Base-by-base conservation (phyloP, 2,329 filamentous ascomycete species). In the Epichloe sibirici region DNA sequence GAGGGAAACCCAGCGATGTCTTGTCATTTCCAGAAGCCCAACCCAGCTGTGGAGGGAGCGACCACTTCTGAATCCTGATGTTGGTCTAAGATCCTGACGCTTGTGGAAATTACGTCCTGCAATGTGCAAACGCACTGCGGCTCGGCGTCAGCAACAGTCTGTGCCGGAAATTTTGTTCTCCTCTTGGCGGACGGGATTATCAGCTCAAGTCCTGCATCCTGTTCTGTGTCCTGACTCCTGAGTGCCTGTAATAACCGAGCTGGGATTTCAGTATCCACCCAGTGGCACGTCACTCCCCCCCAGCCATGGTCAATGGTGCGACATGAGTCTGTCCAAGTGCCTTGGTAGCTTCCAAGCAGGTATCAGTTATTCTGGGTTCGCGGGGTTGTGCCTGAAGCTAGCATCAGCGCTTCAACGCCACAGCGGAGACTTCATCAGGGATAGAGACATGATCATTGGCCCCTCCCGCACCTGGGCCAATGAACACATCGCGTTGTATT, bases 381-480 rank as follows among this genome's bases (percentile, higher is more conserved):
- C 38, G 44, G 40, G 34, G 13, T 40, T 34, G 51, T 52, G 45
- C 51, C 51, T 52, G 51, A 46, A 52, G 45, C 51, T 51, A 51
- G 37, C 44, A 8, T 13, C 35, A 13, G 12, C 3, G 12, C 40
- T 34, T 35, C 7, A 5, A 35, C 46, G 51, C 51, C 51, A 52
- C 46, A 52, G 23, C 13, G 51, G 45, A 40, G 23, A 21, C 8
- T 6, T 12, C 2, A 42, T 12, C 39, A 43, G 39, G 43, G 35
- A 40, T n/a, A 31, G 7, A 17, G 39, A 4, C 11, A n/a, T 5
- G 2, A 8, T 43, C 3, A 48, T 45, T 52, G 28, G 44, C 12
- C 28, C 12, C 12, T 46, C 15, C 12, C 11, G 31, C 47, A 35
- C 37, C 12, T 28, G 17, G 39, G 31, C 21, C 42, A 45, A 21